Evolutionary conservation across 495 filamentous ascomycete species (phyloP).

Genomic region (Copromyces sp.): DNA sequence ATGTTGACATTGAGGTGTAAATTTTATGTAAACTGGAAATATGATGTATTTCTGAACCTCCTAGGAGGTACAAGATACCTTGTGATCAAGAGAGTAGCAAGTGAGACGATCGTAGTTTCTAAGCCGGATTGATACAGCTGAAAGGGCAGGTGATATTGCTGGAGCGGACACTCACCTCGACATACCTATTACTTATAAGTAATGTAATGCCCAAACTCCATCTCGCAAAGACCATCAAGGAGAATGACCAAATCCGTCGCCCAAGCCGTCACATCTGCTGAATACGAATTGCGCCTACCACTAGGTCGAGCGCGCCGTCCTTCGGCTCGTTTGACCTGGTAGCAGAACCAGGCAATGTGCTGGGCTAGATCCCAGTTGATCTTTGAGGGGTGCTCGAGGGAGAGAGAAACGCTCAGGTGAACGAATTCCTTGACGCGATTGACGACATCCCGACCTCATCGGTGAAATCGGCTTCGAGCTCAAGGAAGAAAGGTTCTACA

Average conservation of each 20-base stretch:
- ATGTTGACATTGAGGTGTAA: neutral
- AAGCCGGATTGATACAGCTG: neutral
- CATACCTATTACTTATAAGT: neutral
- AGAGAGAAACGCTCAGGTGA: neutral
- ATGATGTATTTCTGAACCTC: neutral
- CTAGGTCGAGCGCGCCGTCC: neutral
- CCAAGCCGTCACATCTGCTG: neutral
- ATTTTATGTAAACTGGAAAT: neutral
- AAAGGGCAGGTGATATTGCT: neutral
- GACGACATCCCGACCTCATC: neutral
- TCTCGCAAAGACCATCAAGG: neutral
- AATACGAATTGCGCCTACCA: neutral
- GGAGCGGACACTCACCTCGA: neutral
- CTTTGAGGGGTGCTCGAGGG: neutral
- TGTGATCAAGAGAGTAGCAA: neutral
- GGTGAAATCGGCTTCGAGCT: neutral
- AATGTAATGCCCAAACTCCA: neutral
- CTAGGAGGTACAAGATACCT: neutral
- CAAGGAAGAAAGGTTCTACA: neutral
- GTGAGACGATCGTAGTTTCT: neutral
- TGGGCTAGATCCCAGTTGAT: neutral
- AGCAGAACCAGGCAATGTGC: neutral
- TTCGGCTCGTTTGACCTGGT: neutral
- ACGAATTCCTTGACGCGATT: neutral
- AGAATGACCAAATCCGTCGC: neutral